Base-by-base conservation (phyloP, 1,284 basidiomycete species). In the Tilletia setariae region DNA sequence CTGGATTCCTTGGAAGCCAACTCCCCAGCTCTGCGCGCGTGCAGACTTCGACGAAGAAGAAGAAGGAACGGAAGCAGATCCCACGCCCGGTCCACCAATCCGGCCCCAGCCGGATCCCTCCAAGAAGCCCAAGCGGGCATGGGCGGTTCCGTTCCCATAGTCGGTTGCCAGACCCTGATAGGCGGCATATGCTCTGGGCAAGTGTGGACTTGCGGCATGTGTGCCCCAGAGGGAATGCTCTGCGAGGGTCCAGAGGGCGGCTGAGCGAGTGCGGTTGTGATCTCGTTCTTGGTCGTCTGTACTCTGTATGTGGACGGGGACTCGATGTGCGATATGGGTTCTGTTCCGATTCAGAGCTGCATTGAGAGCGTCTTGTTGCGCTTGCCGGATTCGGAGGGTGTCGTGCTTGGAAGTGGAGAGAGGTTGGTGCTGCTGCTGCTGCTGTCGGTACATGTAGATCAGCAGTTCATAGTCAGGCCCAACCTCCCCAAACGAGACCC, bases 201-300 rank as follows among this genome's bases (percentile, higher is more conserved):
- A 66, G 46, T 79, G 66, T 30, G 79, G 78, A 44, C 32, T 53
- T 9, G 73, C 69, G 19, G 75, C 79, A 63, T 81, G 79, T 6
- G 79, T 80, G 66, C 80, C 80, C 78, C 77, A 80, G n/a, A 81
- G 67, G 2, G 72, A 76, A 56, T 80, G 73, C 51, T 79, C 76
- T 9, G 73, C 80, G 0, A 81, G 70, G 49, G 79, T 76, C 80
- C 80, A 81, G 23, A 81, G 66, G 0, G 80, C 80, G 6, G 86
- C 35, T n/a, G 42, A 16, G 23, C 63, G 47, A 11, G 21, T 6
- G 7, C 11, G 88, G 0, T 85, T 93, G 7, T 42, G 42, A 2
- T 4, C 63, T 84, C 90, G 2, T 83, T 87, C 72, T 84, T 0
- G 83, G 85, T 1, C 85, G 88, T 69, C 74, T 82, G 21, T 85